Conservation (phyloP, 306 rosid genomes). For the Begonia loranthoides region DNA sequence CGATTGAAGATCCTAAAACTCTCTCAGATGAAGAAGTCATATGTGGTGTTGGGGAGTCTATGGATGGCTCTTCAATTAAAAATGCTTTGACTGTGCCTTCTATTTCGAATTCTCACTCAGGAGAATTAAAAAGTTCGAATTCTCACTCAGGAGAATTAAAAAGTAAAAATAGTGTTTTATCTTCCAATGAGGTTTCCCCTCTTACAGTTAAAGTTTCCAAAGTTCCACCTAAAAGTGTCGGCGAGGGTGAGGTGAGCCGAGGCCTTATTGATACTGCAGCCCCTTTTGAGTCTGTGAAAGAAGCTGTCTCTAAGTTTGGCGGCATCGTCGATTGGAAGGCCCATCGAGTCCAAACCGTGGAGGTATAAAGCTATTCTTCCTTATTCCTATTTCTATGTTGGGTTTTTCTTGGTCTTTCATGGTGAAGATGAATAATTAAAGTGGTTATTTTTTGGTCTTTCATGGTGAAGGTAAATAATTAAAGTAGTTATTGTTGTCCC, state of each 20-base stretch:
- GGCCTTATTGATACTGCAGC: conserved; percentile 66
- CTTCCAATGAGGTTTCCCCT: conserved; percentile 6
- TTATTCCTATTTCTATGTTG: neutral
- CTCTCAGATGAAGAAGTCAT: neutral
- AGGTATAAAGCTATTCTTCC: conserved; percentile 31
- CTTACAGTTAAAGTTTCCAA: conserved; percentile 13
- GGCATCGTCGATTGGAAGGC: conserved; percentile 99
- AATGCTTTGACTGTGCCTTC: conserved; percentile 10
- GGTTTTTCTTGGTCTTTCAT: neutral
- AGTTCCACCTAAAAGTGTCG: conserved; percentile 15
- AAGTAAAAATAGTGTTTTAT: neutral
- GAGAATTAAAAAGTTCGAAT: conserved; percentile 12
- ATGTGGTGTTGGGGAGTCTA: neutral
- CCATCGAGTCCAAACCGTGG: conserved; percentile 71
- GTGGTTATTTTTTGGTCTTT: too few species aligned
- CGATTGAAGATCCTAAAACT: neutral
- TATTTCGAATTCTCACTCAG: conserved; percentile 25
- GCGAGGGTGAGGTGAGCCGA: conserved; percentile 30
- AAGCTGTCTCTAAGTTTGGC: conserved; percentile 95
- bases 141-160: conserved; percentile 3
- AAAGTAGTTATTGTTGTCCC: too few species aligned
- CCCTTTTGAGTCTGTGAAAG: conserved; percentile 94
- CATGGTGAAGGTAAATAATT: too few species aligned
- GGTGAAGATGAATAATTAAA: too few species aligned
- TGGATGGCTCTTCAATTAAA: neutral